Evolutionary conservation across 2,329 filamentous ascomycete genomes (phyloP), one percentile per base, ranked within the genome.

Genomic region (Microsporum canis): DNA sequence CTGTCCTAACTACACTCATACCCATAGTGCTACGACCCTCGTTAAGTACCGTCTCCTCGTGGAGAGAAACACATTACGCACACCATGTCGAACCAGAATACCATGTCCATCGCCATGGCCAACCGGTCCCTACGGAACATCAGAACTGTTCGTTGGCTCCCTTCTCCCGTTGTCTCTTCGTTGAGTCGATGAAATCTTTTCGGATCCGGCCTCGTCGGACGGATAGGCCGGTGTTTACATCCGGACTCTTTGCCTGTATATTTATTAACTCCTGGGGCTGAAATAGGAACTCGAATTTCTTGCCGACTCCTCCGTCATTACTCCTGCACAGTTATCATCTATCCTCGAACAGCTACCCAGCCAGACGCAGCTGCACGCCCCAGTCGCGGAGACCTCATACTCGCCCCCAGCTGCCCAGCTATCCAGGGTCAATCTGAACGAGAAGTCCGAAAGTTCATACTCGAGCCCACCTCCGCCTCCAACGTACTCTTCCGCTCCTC

Each of bases 271-370:
- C 1, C 14, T 14, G 33, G 29, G 7, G n/a, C 23, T 27, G 34
- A 60, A n/a, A 17, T 67, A 96, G 91, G 91, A 96, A 78, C 88
- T 96, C 63, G 91, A 96, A 75, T 88, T 86, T 67, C 88, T 97
- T 63, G 83, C 89, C 67, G 91, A 96, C 73, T 84, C 88, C 70
- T 86, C 86, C 66, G 80, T 91, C 70, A 89, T 97, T 72, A 84
- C 82, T 65, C 85, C 88, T 63, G 77, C 84, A 61, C 84, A 87
- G 70, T 90, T 91, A 71, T 86, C 89, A 69, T 82, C 81, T 58
- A 89, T 96, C 72, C 80, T 86, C 70, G 77, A 79, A 65, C 82
- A 88, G 68, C 85, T 97, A 36, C 92, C 91, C 39, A 76, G 81
- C 23, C 68, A 72, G 60, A 70, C 69, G 65, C 70, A 69, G 60